Evolutionary conservation across 768 basidiomycete species (phyloP).

Genomic region (Boletus rubescentipes): DNA sequence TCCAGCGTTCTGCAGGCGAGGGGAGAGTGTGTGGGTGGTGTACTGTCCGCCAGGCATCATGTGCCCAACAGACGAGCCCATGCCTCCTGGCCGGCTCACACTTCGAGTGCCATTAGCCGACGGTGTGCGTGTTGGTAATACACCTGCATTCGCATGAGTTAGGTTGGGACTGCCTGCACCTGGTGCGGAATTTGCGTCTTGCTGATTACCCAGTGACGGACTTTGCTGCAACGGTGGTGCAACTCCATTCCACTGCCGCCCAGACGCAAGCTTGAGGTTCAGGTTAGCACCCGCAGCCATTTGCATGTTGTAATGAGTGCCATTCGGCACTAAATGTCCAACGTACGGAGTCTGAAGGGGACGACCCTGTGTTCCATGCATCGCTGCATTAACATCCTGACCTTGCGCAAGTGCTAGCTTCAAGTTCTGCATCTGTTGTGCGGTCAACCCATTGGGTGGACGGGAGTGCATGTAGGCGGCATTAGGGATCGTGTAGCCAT

Average conservation of each 20-base stretch:
- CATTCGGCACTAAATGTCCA: slow-evolving; percentile 30
- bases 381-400: slow-evolving; percentile 37
- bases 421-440: slow-evolving; percentile 60
- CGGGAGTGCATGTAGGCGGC: slow-evolving; percentile 35
- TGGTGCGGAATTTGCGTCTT: slow-evolving; percentile 25
- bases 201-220: slow-evolving; percentile 21
- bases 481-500: slow-evolving; percentile 37
- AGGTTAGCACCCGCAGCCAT: slow-evolving; percentile 23
- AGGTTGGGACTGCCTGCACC: slow-evolving; percentile 37
- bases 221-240: slow-evolving; percentile 25
- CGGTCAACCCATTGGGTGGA: slow-evolving; percentile 43
- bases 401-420: slow-evolving; percentile 53
- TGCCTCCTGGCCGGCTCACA: slow-evolving; percentile 32
- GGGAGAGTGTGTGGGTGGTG: slow-evolving; percentile 45
- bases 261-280: slow-evolving; percentile 38
- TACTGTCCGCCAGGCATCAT: slow-evolving; percentile 42
- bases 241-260: slow-evolving; percentile 40
- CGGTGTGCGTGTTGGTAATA: slow-evolving; percentile 46
- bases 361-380: slow-evolving; percentile 35
- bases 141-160: slow-evolving; percentile 35
- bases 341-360: slow-evolving; percentile 36
- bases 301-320: slow-evolving; percentile 32
- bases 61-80: slow-evolving; percentile 24
- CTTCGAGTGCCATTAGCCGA: slow-evolving; percentile 59
- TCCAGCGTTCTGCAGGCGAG: slow-evolving; percentile 46